Evolutionary conservation across 2,329 filamentous ascomycete genomes (phyloP), one percentile per base, ranked within the genome.

Genomic region (Calonectria pseudoturangicola): DNA sequence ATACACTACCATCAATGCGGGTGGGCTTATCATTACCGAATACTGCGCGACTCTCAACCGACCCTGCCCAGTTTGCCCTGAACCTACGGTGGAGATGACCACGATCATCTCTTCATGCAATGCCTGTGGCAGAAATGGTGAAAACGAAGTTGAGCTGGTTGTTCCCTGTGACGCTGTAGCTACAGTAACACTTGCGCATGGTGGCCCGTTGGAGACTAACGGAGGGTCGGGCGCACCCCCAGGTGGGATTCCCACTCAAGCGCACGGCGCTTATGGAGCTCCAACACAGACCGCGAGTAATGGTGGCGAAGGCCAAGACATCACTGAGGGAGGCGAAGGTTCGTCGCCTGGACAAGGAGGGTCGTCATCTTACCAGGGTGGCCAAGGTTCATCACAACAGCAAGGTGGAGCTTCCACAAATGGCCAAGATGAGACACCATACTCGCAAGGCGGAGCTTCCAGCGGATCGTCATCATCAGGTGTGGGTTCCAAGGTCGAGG

Each of bases 91-190:
- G 9, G 45, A 48, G 45, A 48, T 48, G 45, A 48, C 45, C 12
- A 48, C 45, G 3, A 13, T 48, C 3, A 21, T 48, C 2, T n/a
- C 21, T 48, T 10, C 45, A 12, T 48, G 45, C n/a, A 21, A 48
- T 21, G 45, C 45, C 45, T 48, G 45, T 48, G 45, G 45, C 8
- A 25, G 25, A 16, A 8, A 48, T 13, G 45, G 45, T n/a, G 45
- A 48, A 21, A 48, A 21, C 45, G 45, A 48, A n/a, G 45, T 48
- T 25, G 45, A 48, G 45, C 45, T 48, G 45, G 45, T 48, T 48
- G 45, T 48, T 48, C 45, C 45, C 4, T 48, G 45, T 6, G 45
- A 48, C 9, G 45, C 4, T 25, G n/a, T 48, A 10, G 45, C 45
- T 16, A 48, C 45, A 21, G n/a, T 12, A 21, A 48, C 45, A 25